phyloP scores from a whole-genome alignment of 306 rosid genomes.

The Vachellia collinsii region DNA sequence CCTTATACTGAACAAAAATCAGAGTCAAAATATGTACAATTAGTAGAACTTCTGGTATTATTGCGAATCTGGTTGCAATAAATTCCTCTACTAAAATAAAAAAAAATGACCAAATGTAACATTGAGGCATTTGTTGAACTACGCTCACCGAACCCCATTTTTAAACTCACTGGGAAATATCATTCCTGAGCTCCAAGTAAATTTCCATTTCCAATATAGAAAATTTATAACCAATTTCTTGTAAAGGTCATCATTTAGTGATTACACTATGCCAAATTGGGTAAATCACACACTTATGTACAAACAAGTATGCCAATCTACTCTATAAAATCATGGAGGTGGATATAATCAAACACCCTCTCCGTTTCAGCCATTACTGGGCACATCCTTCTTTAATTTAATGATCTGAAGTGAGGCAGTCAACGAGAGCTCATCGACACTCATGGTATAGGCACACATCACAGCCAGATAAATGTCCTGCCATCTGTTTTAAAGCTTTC shows the following conservation, averaged over 20 bases:
- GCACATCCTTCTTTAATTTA: constrained; percentile 25
- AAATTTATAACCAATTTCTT: constrained; percentile 23
- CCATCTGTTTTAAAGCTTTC: constrained; percentile 23
- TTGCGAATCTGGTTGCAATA: background rate
- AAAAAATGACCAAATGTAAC: background rate
- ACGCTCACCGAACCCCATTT: constrained; percentile 32
- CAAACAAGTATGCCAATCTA: constrained; percentile 34
- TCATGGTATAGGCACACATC: constrained; percentile 26
- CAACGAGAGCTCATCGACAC: constrained; percentile 35
- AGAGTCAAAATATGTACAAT: background rate
- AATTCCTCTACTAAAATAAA: constrained; percentile 2
- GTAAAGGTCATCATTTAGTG: constrained; percentile 33
- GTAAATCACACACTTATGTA: constrained; percentile 39
- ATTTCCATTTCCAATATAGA: constrained; percentile 24
- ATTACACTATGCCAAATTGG: constrained; percentile 29
- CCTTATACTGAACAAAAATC: background rate
- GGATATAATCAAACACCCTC: constrained; percentile 41
- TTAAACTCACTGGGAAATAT: constrained; percentile 31
- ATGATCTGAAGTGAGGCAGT: constrained; percentile 36
- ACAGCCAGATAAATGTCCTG: background rate
- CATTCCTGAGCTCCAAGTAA: constrained; percentile 33
- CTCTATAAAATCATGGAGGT: constrained; percentile 36
- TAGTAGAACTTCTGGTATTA: background rate
- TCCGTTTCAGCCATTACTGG: constrained; percentile 29
- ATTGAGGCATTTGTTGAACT: constrained; percentile 21